A percentile compares a stretch with the other conserved stretches of the same genome.
phyloP scores from a whole-genome alignment of 768 basidiomycete genomes.

The Tricholoma bakamatsutake region DNA sequence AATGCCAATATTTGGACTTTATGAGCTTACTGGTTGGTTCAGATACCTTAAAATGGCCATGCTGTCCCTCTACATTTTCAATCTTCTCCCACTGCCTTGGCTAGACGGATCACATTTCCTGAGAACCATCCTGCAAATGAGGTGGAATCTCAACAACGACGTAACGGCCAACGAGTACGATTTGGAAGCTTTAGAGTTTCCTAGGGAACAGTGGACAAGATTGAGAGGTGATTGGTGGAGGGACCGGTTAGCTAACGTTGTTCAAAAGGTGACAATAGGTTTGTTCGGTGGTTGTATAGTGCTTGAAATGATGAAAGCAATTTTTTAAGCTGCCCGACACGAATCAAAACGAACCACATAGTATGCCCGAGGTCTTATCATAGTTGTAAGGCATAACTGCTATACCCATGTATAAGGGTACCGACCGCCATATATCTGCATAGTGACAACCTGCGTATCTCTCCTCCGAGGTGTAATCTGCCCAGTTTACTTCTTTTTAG shows the following conservation, averaged over 20 bases:
- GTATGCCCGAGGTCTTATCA: conserved; percentile 4
- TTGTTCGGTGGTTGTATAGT: conserved; percentile 15
- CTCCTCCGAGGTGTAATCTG: conserved; percentile 15
- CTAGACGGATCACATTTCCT: conserved; percentile 71
- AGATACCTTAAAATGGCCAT: conserved; percentile 63
- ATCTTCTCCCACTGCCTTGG: conserved; percentile 66
- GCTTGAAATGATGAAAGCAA: conserved; percentile 14
- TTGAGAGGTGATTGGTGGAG: conserved; percentile 17
- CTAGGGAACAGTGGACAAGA: conserved; percentile 4
- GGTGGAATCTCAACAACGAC: not conserved
- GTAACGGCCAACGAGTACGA: conserved; percentile 21
- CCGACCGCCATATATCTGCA: conserved; percentile 21
- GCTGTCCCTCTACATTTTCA: conserved; percentile 79
- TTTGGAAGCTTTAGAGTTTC: conserved; percentile 25
- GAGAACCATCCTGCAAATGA: conserved; percentile 15
- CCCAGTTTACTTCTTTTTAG: conserved; percentile 66
- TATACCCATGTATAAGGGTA: conserved; percentile 27
- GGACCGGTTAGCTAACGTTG: conserved; percentile 9
- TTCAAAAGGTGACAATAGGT: conserved; percentile 17
- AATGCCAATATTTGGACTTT: not conserved
- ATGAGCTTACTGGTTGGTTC: conserved; percentile 1
- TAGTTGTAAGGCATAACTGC: conserved; percentile 19
- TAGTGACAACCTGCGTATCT: conserved; percentile 9
- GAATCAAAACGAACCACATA: not conserved
- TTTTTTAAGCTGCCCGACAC: not conserved